Base-by-base conservation (phyloP, 176 grass and related monocot genomes). In the Neostapfia colusana region DNA sequence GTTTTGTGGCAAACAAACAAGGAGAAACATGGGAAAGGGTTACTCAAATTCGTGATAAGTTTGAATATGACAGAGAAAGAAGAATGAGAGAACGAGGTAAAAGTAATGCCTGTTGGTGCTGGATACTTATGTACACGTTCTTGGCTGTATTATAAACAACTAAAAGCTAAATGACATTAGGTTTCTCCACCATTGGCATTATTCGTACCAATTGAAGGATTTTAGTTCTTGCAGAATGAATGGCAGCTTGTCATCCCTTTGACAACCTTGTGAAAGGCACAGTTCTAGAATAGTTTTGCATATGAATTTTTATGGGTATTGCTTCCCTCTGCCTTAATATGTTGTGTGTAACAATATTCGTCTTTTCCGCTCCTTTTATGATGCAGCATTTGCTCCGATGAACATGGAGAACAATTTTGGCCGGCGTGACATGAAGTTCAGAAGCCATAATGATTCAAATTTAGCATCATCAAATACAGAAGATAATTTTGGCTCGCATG, bases 31-130 rank as follows among this genome's bases (percentile, higher is more conserved):
- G 87, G 91, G 89, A 98, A 92, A 98, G 87, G 80, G 87, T 95
- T 84, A 82, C 71, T 49, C 91, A 98, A 90, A 83, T 98, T 83
- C 91, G 89, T 54, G 95, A 99, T 74, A 99, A 95, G 79, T 99
- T 99, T 78, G 95, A 99, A 81, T 95, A 94, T 75, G 95, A 95
- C 44, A 91, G 95, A 87, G 95, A 99, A 66, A 90, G 73, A 61
- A 92, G 87, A 85, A 92, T 99, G 60, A 86, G 87, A 71, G 91
- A 90, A 59, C 90, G 86, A 88, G 95, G 95, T 99, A 84, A 68
- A 74, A 40, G 49, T 70, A 38, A 64, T 75, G 3, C 10, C 49
- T 50, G 17, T 43, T 83, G 25, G 10, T 74, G 20, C 56, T 49
- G 20, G 9, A 1, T 21, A 43, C 45, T 6, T 6, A 34, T 42